Base-by-base conservation (phyloP, 2,329 filamentous ascomycete genomes). In the Arthrocladium fulminans region DNA sequence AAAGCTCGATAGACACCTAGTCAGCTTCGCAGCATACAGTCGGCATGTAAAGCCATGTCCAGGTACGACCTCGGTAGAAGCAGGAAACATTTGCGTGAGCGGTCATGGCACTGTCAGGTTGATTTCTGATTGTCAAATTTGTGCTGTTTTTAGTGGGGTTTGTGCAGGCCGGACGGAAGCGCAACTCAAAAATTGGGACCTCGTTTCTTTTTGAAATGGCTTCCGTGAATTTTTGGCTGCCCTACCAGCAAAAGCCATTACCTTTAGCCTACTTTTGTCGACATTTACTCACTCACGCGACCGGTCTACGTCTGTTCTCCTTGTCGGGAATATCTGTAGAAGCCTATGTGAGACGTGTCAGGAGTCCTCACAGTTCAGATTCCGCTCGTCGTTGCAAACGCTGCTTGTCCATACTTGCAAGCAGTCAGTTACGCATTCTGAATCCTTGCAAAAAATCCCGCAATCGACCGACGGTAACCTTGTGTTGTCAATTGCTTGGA, bases 401-500 rank as follows among this genome's bases (percentile, higher is more conserved):
- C 15, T 30, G 15, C 41, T 15, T 2, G 24, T 8, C 24, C 20
- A 5, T 23, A 32, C 12, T 30, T 25, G 29, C 41, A 44, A 27
- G 27, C 44, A 27, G 19, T 17, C 34, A 23, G 19, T 38, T 47
- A 34, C 44, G 44, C 44, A 38, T 27, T 20, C 23, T 23, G 27
- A 19, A 47, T 47, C 44, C 44, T 17, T 47, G 44, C 44, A 45
- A 45, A 40, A 35, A 30, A 32, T 45, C 43, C 44, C 44, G 44
- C 44, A 47, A 32, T 29, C 44, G 22, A 47, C 19, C 30, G 22
- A 38, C 13, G 20, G 22, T 29, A 38, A 39, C 44, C 32, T 47
- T 38, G 32, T 7, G n/a, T 29, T 44, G 24, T 24, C 39, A 27
- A 41, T 13, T 44, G 41, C 25, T 44, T 44, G 41, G 25, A 39